Conservation (phyloP, 805 yeast species). For the Yamadazyma paraphyllophila region DNA sequence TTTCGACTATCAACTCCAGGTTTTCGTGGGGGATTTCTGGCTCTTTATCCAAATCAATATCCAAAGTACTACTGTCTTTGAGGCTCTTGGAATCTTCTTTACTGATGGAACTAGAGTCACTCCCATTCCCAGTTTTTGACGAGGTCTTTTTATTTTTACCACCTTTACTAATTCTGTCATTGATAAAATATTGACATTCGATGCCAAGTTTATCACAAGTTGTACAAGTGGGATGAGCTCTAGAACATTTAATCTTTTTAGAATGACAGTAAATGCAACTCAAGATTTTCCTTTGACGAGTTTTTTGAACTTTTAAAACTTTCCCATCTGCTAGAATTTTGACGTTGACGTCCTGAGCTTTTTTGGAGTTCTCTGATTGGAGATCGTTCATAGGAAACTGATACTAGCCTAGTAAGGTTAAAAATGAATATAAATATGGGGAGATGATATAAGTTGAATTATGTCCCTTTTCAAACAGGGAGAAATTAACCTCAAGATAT, state of each 20-base stretch:
- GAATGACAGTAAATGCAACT: constrained; percentile 60
- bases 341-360: constrained; percentile 13
- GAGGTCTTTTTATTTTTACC: constrained; percentile 22
- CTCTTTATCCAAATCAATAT: background rate
- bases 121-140: background rate
- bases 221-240: constrained; percentile 54
- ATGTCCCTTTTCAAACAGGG: too few species aligned
- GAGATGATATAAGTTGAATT: too few species aligned
- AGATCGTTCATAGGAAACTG: background rate
- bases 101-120: constrained; percentile 3
- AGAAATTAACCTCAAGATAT: too few species aligned
- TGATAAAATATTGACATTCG: constrained; percentile 55
- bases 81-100: constrained; percentile 3
- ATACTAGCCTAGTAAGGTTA: too few species aligned
- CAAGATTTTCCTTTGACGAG: constrained; percentile 57
- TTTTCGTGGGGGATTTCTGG: background rate
- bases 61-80: background rate
- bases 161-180: constrained; percentile 53
- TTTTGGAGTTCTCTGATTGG: background rate
- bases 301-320: constrained; percentile 58
- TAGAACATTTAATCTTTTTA: constrained; percentile 62
- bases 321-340: constrained; percentile 45
- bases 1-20: background rate
- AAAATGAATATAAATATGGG: too few species aligned
- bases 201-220: constrained; percentile 48